phyloP scores from a whole-genome alignment of 164 flowering plant genomes.

The Vitis cinerea region DNA sequence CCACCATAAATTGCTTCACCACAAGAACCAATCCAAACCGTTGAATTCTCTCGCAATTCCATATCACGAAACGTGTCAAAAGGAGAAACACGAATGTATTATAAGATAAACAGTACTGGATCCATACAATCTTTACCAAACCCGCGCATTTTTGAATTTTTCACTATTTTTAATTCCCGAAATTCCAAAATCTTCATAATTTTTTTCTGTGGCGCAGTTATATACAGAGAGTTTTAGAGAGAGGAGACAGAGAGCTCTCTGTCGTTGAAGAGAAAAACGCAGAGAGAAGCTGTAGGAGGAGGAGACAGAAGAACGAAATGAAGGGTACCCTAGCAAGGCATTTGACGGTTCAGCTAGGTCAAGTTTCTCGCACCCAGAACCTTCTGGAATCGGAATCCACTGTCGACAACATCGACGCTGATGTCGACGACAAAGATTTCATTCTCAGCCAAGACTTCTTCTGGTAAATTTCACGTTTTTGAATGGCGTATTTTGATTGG shows the following conservation, averaged over 20 bases:
- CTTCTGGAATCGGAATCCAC: slow-evolving; percentile 29
- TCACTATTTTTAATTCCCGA: no score
- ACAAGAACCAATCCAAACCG: no score
- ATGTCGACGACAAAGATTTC: slow-evolving; percentile 56
- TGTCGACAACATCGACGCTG: slow-evolving; percentile 15
- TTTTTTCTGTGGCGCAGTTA: no score
- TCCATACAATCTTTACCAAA: no score
- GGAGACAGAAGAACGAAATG: slow-evolving; percentile 18
- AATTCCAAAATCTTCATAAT: no score
- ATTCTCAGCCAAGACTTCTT: slow-evolving; percentile 96
- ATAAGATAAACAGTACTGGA: no score
- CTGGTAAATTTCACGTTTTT: slow-evolving; percentile 44
- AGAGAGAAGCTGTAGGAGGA: slow-evolving; percentile 12
- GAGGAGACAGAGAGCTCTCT: slow-evolving; percentile 8
- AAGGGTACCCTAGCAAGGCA: slow-evolving; percentile 43
- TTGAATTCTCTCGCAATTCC: no score
- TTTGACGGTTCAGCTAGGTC: slow-evolving; percentile 47
- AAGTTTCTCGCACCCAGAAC: slow-evolving; percentile 39
- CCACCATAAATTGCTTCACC: no score
- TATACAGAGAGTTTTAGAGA: not conserved
- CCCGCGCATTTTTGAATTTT: no score
- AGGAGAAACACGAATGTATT: no score
- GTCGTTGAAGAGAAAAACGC: slow-evolving; percentile 24
- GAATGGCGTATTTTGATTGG: not conserved
- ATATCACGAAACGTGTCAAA: no score